Percentiles rank a stretch among this genome's conserved stretches.
Evolutionary conservation across 257 asterid species (phyloP).

Genomic region (Echites panduratus): DNA sequence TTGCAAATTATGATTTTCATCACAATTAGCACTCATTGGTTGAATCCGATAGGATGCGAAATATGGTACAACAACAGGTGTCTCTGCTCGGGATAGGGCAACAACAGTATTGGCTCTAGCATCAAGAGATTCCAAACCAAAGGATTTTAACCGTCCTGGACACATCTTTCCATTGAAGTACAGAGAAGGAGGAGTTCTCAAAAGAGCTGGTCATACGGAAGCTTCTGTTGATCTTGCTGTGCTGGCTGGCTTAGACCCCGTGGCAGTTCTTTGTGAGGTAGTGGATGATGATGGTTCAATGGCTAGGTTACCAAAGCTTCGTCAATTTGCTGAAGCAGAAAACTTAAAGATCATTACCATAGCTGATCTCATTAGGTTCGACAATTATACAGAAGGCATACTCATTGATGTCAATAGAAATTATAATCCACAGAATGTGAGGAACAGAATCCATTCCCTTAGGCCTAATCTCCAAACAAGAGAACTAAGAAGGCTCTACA

Average conservation of each 20-base stretch:
- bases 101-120: slow-evolving; percentile 22
- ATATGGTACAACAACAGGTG: slow-evolving; percentile 29
- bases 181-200: slow-evolving; percentile 28
- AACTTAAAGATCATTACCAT: slow-evolving; percentile 22
- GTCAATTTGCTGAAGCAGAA: slow-evolving; percentile 18
- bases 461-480: background rate
- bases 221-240: slow-evolving; percentile 30
- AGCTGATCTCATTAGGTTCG: slow-evolving; percentile 27
- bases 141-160: slow-evolving; percentile 27
- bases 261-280: slow-evolving; percentile 25
- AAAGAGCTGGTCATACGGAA: slow-evolving; percentile 32
- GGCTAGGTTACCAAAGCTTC: slow-evolving; percentile 25
- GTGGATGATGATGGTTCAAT: slow-evolving; percentile 29
- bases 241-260: slow-evolving; percentile 25
- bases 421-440: background rate
- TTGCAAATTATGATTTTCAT: background rate
- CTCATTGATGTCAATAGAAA: background rate
- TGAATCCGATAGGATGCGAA: slow-evolving; percentile 26
- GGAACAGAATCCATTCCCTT: background rate
- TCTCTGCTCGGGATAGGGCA: slow-evolving; percentile 28
- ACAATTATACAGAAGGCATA: background rate
- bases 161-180: slow-evolving; percentile 26
- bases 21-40: background rate
- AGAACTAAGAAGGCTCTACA: background rate
- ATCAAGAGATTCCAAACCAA: slow-evolving; percentile 18